phyloP scores from a whole-genome alignment of 768 basidiomycete genomes.

The Termitomyces titanicus region DNA sequence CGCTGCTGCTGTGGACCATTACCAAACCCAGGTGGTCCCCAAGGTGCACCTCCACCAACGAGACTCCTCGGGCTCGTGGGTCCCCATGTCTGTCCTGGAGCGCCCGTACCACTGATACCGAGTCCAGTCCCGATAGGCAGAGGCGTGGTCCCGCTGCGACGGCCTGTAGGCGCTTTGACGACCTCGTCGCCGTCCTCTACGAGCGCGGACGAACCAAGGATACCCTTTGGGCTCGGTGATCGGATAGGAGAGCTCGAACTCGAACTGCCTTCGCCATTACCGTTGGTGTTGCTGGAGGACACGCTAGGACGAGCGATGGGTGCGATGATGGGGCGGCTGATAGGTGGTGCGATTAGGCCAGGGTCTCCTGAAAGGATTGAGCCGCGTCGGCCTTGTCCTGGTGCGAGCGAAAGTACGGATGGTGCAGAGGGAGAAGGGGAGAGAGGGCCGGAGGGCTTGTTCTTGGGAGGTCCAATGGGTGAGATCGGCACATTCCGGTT shows the following conservation, averaged over 20 bases:
- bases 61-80: slow-evolving; percentile 43
- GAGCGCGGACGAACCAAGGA: slow-evolving; percentile 74
- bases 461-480: slow-evolving; percentile 57
- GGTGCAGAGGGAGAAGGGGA: slow-evolving; percentile 31
- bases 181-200: slow-evolving; percentile 82
- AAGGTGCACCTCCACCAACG: slow-evolving; percentile 26
- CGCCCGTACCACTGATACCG: slow-evolving; percentile 17
- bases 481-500: slow-evolving; percentile 29
- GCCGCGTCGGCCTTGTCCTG: slow-evolving; percentile 45
- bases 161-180: slow-evolving; percentile 42
- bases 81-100: slow-evolving; percentile 42
- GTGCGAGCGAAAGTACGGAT: slow-evolving; percentile 36
- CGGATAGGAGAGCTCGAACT: slow-evolving; percentile 58
- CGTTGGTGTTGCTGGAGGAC: slow-evolving; percentile 26
- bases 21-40: slow-evolving; percentile 35
- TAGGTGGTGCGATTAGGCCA: slow-evolving; percentile 60
- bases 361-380: slow-evolving; percentile 42
- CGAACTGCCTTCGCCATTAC: slow-evolving; percentile 49
- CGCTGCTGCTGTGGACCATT: slow-evolving; percentile 20
- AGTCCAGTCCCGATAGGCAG: slow-evolving; percentile 22
- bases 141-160: slow-evolving; percentile 37
- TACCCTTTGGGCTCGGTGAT: slow-evolving; percentile 56
- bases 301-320: slow-evolving; percentile 64
- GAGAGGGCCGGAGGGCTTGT: slow-evolving; percentile 31
- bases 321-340: slow-evolving; percentile 28